Evolutionary conservation across 768 basidiomycete genomes (phyloP).

Genomic region (Russula virescens): DNA sequence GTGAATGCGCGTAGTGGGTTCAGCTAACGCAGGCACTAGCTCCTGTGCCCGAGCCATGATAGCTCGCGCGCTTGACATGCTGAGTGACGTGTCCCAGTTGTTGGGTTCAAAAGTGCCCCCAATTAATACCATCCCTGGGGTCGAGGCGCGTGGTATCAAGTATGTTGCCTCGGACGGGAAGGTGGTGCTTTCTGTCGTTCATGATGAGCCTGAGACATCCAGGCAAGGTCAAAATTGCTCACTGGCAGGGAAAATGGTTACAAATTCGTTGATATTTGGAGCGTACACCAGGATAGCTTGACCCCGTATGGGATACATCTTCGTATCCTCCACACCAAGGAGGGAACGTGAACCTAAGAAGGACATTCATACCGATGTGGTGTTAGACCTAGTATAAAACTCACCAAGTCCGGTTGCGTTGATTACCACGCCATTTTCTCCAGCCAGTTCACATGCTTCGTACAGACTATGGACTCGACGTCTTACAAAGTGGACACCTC

Average conservation of each 20-base stretch:
- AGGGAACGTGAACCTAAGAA: slow-evolving; percentile 57
- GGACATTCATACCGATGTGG: background rate
- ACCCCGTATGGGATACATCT: slow-evolving; percentile 72
- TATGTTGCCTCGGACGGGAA: slow-evolving; percentile 38
- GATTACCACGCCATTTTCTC: slow-evolving; percentile 39
- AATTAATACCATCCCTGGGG: slow-evolving; percentile 43
- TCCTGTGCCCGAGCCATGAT: slow-evolving; percentile 45
- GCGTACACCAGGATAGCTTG: slow-evolving; percentile 77
- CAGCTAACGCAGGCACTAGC: slow-evolving; percentile 34
- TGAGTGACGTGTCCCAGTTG: slow-evolving; percentile 47
- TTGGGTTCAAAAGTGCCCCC: slow-evolving; percentile 52
- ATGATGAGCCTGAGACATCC: background rate
- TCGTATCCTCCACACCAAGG: slow-evolving; percentile 75
- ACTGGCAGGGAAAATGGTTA: slow-evolving; percentile 16
- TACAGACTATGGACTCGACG: slow-evolving; percentile 40
- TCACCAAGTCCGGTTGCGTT: slow-evolving; percentile 54
- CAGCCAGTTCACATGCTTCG: slow-evolving; percentile 40
- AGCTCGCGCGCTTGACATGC: slow-evolving; percentile 36
- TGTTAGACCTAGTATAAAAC: background rate
- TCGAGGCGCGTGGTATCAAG: slow-evolving; percentile 54
- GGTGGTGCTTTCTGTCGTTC: background rate
- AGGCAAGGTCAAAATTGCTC: background rate
- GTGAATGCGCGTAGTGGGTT: slow-evolving; percentile 39
- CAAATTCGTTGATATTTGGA: slow-evolving; percentile 48
- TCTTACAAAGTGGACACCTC: slow-evolving; percentile 42